Evolutionary conservation across 2,329 filamentous ascomycete species (phyloP).

Genomic region (Fusarium marasasianum): DNA sequence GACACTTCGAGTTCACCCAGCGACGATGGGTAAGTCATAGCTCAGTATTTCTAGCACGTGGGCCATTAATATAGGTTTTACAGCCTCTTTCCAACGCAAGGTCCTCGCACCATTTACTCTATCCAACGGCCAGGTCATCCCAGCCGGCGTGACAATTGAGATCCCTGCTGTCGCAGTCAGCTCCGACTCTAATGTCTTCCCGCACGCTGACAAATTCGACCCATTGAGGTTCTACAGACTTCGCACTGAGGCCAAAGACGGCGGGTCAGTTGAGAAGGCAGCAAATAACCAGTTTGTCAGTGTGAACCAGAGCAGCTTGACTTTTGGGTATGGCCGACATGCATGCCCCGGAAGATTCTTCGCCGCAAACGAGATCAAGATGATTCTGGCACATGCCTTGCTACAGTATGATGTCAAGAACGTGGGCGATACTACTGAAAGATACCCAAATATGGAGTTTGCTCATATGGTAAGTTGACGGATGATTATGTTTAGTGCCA

Average conservation of each 20-base stretch:
- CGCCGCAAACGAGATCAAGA: background rate
- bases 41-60: rapidly evolving
- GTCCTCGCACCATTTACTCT: background rate
- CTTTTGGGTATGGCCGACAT: background rate
- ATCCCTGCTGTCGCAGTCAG: background rate
- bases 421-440: rapidly evolving
- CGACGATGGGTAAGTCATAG: background rate
- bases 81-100: background rate
- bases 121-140: background rate
- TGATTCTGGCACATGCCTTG: background rate
- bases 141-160: background rate
- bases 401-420: background rate
- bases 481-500: rapidly evolving
- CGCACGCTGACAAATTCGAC: background rate
- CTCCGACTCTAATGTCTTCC: background rate
- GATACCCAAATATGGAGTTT: background rate
- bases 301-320: background rate
- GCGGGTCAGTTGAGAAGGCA: background rate
- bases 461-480: background rate
- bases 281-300: background rate
- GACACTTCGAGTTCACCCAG: background rate
- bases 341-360: background rate
- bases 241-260: background rate
- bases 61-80: rapidly evolving
- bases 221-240: background rate